These are phyloP conservation scores for Nakaseomyces sp. DNA, from an alignment of 1,139 yeast species.

Conservation along the genomic window DNA sequence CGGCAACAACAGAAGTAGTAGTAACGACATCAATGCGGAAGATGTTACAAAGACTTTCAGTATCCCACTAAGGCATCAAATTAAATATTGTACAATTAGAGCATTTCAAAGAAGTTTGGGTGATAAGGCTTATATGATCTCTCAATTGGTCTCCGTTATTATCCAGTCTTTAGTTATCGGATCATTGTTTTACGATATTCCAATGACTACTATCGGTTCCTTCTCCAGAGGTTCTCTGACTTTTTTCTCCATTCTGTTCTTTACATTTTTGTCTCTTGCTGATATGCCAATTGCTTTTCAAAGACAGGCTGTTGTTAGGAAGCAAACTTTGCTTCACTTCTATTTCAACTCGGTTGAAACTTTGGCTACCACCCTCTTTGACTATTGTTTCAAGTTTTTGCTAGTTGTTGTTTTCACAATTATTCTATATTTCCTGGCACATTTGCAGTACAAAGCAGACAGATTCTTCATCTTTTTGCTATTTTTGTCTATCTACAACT, in stretches of 20 bases:
- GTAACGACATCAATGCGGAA: slow-evolving; percentile 31
- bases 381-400: slow-evolving; percentile 37
- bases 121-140: slow-evolving; percentile 38
- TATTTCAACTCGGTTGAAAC: slow-evolving; percentile 46
- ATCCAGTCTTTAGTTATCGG: slow-evolving; percentile 43
- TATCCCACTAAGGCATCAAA: slow-evolving; percentile 35
- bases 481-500: slow-evolving; percentile 34
- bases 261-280: slow-evolving; percentile 41
- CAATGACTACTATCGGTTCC: slow-evolving; percentile 37
- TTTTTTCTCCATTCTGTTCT: slow-evolving; percentile 43
- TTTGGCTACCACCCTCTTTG: slow-evolving; percentile 36
- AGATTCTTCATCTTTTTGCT: slow-evolving; percentile 41
- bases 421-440: slow-evolving; percentile 42
- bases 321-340: slow-evolving; percentile 42
- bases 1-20: slow-evolving; percentile 25
- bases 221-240: slow-evolving; percentile 46
- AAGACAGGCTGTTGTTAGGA: slow-evolving; percentile 39
- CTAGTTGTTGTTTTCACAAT: slow-evolving; percentile 36
- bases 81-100: slow-evolving; percentile 36
- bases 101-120: slow-evolving; percentile 40
- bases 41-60: slow-evolving; percentile 34
- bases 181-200: slow-evolving; percentile 41
- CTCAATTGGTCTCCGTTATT: slow-evolving; percentile 38
- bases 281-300: slow-evolving; percentile 42
- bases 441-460: slow-evolving; percentile 41